Conservation (phyloP, 768 basidiomycete genomes). For the Mycena vulgaris region DNA sequence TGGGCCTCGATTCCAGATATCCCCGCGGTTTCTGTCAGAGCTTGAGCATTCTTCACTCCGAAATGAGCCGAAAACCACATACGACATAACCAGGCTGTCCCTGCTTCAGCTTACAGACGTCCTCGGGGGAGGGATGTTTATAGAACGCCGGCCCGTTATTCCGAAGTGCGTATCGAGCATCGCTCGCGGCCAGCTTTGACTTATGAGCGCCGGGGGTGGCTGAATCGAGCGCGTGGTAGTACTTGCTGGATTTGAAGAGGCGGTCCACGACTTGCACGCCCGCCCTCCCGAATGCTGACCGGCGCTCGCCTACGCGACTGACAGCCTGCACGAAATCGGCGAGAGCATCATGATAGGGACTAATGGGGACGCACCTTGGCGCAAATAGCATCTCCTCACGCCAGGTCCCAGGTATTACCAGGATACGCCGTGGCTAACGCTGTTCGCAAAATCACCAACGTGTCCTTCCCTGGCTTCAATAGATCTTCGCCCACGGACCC, state of each 20-base stretch:
- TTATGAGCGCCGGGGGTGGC: not conserved
- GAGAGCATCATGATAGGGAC: not conserved
- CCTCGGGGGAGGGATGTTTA: not conserved
- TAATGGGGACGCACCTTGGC: not conserved
- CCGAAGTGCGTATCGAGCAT: not conserved
- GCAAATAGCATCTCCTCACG: constrained; percentile 10
- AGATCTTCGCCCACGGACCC: not conserved
- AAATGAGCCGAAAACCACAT: not conserved
- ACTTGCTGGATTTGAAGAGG: not conserved
- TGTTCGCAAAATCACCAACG: not conserved
- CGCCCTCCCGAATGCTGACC: not conserved
- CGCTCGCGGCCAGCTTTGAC: not conserved
- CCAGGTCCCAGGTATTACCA: not conserved
- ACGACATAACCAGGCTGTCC: not conserved
- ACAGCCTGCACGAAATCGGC: constrained; percentile 6
- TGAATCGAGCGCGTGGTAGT: not conserved
- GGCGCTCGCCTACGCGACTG: constrained; percentile 9
- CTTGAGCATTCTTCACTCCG: not conserved
- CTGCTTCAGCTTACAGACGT: not conserved
- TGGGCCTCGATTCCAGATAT: not conserved
- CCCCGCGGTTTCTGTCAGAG: not conserved
- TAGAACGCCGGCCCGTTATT: constrained; percentile 14
- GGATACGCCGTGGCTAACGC: not conserved
- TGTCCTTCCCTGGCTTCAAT: not conserved
- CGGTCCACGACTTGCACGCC: not conserved